A percentile compares a stretch with the other conserved stretches of the same genome.
These are phyloP conservation scores for Schizosaccharomyces cryophilus DNA, from an alignment of 805 yeast species.

Conservation along the genomic window DNA sequence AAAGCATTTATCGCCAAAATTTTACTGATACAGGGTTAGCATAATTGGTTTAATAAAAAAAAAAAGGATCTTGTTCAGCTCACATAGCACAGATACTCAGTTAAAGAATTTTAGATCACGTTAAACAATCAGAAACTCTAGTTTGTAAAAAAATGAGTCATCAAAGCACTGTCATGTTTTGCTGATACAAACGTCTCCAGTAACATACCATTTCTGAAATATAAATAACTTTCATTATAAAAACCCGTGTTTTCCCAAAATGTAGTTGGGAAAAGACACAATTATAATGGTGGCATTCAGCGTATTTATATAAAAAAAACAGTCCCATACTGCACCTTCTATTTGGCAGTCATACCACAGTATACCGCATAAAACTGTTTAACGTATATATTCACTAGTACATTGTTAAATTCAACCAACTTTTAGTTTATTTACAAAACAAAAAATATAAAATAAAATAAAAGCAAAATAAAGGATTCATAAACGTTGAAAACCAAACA, in stretches of 20 bases:
- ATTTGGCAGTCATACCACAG: too few relatives aligned
- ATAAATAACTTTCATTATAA: not conserved
- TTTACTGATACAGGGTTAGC: not conserved
- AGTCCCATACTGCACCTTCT: too few relatives aligned
- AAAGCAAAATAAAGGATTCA: too few relatives aligned
- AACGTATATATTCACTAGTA: too few relatives aligned
- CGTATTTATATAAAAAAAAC: not conserved
- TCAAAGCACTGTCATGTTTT: not conserved
- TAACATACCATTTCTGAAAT: not conserved
- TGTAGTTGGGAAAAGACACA: not conserved
- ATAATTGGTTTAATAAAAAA: not conserved
- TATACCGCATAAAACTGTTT: too few relatives aligned
- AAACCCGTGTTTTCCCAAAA: not conserved
- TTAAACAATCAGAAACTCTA: not conserved
- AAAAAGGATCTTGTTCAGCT: not conserved
- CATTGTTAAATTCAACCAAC: too few relatives aligned
- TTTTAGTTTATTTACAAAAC: too few relatives aligned
- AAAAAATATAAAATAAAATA: too few relatives aligned
- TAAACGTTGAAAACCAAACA: too few relatives aligned
- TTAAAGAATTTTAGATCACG: not conserved
- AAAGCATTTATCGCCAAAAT: not conserved
- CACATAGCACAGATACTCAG: not conserved
- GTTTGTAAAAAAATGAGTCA: not conserved
- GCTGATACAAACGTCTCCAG: not conserved
- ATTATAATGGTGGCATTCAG: not conserved